Evolutionary conservation across 768 basidiomycete species (phyloP), one percentile per base, ranked within the genome.

Genomic region (Hericium alpestre): DNA sequence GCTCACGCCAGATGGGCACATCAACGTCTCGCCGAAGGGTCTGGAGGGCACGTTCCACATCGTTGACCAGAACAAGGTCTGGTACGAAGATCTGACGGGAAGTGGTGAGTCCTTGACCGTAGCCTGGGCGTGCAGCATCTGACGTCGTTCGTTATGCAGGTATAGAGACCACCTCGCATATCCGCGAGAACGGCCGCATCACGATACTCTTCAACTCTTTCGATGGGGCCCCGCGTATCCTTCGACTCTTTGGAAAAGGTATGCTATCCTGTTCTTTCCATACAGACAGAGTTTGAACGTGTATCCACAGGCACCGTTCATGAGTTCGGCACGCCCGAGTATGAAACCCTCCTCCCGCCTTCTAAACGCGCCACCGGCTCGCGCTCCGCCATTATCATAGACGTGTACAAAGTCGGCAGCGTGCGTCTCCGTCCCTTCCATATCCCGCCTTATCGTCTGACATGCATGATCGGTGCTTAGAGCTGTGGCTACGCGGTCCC

Each of bases 81-180:
- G 86, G 86, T 88, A 88, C 60, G 84, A 88, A 63, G 86, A 88
- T 65, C 72, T 86, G 48, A 82, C 80, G 18, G 86, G 86, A 9
- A 82, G 83, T 59, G 84, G 84, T 83, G 58, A 43, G 75, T 71
- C 38, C 25, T 32, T 55, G 3, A 20, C n/a, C 38, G 20, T 57
- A 47, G 47, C 6, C 37, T 38, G n/a, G 22, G 20, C 25, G 38
- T 38, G 18, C 51, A n/a, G 43, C 20, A 2, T 4, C n/a, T 46
- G 41, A 4, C 13, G 16, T n/a, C 15, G 1, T 20, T 18, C 43
- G 43, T 20, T 46, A 32, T 32, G 20, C 16, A 82, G 80, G 81
- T 9, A 63, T 76, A 40, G 83, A 83, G 66, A 84, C 81, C 0
- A 75, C 83, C 46, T 71, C 83, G 1, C 83, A 85, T 60, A 51